These are phyloP conservation scores for Naganishia sp. DNA, from an alignment of 1,284 basidiomycete species.

Conservation along the genomic window DNA sequence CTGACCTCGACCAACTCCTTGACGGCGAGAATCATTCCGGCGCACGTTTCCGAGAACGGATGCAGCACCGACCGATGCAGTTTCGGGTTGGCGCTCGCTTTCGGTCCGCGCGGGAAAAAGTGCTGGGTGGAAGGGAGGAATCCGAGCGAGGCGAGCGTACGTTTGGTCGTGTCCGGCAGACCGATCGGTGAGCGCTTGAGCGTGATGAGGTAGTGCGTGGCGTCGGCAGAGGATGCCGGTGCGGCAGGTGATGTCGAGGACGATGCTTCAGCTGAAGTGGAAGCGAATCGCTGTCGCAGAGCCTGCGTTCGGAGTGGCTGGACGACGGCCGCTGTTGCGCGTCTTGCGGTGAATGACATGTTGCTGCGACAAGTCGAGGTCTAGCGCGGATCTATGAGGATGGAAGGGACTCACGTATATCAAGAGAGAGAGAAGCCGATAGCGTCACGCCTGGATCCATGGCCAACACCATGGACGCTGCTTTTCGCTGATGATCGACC, in stretches of 20 bases:
- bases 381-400: too few species aligned
- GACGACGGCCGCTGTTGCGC: slow-evolving; percentile 3
- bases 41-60: slow-evolving; percentile 48
- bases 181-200: slow-evolving; percentile 58
- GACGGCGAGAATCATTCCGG: slow-evolving; percentile 57
- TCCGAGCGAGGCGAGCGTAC: slow-evolving; percentile 50
- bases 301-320: neutral
- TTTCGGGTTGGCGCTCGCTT: slow-evolving; percentile 30
- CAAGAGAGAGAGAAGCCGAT: too few species aligned
- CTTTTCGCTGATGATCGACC: too few species aligned
- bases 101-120: slow-evolving; percentile 12
- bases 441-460: too few species aligned
- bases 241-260: slow-evolving; percentile 39
- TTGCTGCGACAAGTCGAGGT: neutral
- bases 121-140: slow-evolving; percentile 24
- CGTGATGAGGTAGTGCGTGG: slow-evolving; percentile 56
- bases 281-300: slow-evolving; percentile 1
- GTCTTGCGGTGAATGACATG: slow-evolving; percentile 5
- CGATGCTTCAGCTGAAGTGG: slow-evolving; percentile 33
- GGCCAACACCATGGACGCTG: too few species aligned
- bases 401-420: too few species aligned
- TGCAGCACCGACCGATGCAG: slow-evolving; percentile 57
- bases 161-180: slow-evolving; percentile 51
- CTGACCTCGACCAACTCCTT: slow-evolving; percentile 59
- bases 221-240: slow-evolving; percentile 17